A percentile compares a stretch with the other conserved stretches of the same genome.
Evolutionary conservation across 228 moss, liverwort and hornwort genomes (phyloP).

Genomic region (Sphagnum magellanicum): DNA sequence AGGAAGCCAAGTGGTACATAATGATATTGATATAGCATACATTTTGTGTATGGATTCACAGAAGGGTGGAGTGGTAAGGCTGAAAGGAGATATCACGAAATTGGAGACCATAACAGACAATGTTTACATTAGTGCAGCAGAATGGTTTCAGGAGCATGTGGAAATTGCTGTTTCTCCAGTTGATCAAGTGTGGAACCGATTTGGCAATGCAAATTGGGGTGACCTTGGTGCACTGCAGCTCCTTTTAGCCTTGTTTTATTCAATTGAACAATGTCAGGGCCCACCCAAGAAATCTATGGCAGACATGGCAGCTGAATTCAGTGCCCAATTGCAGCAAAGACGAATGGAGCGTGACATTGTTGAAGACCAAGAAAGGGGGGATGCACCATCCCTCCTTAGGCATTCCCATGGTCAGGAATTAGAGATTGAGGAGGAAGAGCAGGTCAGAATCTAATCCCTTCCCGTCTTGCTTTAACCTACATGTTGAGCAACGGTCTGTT

Average conservation of each 20-base stretch:
- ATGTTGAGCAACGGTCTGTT: too few relatives aligned
- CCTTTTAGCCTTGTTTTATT: constrained; percentile 69
- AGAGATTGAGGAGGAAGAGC: constrained; percentile 85
- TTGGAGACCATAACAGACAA: constrained; percentile 72
- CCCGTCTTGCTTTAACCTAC: too few relatives aligned
- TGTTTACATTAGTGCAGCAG: constrained; percentile 68
- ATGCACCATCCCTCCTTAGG: constrained; percentile 59
- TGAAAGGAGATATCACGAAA: constrained; percentile 81
- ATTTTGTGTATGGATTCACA: constrained; percentile 70
- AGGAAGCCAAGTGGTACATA: constrained; percentile 43
- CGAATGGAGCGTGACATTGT: constrained; percentile 64
- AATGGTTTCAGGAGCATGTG: constrained; percentile 81
- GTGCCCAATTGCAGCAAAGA: constrained; percentile 72
- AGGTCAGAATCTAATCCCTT: constrained; percentile 17
- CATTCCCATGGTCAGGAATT: constrained; percentile 60
- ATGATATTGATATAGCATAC: constrained; percentile 65
- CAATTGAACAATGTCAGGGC: constrained; percentile 85
- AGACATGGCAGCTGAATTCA: constrained; percentile 90
- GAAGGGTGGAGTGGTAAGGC: constrained; percentile 73
- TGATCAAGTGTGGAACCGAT: constrained; percentile 79
- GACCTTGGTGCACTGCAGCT: constrained; percentile 82
- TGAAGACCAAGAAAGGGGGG: constrained; percentile 70
- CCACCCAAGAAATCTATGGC: constrained; percentile 75
- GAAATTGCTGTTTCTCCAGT: constrained; percentile 68
- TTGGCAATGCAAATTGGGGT: constrained; percentile 91